Conservation (phyloP, 2,329 filamentous ascomycete genomes). For the Myriangium duriaei region DNA sequence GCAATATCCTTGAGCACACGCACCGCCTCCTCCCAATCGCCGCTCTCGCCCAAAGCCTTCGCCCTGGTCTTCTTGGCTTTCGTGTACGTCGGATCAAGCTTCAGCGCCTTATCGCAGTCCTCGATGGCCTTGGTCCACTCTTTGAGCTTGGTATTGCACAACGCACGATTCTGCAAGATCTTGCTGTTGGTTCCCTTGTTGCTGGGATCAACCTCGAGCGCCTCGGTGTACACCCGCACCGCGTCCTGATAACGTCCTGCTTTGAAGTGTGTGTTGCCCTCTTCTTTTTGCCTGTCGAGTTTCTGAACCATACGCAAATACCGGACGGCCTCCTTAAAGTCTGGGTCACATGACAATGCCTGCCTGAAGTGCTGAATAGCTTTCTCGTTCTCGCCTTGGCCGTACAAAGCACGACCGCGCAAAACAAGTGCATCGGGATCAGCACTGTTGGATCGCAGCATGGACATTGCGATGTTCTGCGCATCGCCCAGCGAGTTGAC, state of each 20-base stretch:
- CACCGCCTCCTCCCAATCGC: conserved; percentile 84
- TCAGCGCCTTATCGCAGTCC: conserved; percentile 75
- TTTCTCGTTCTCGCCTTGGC: conserved; percentile 89
- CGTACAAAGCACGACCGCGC: conserved; percentile 75
- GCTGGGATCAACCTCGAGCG: conserved; percentile 69
- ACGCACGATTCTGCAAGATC: conserved; percentile 82
- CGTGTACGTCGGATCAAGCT: conserved; percentile 69
- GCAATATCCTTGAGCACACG: conserved; percentile 78
- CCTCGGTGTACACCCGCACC: conserved; percentile 71
- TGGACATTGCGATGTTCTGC: conserved; percentile 78
- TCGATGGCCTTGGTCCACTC: conserved; percentile 67
- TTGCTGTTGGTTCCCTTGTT: conserved; percentile 94
- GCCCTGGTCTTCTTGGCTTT: conserved; percentile 93
- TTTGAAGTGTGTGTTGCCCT: conserved; percentile 87
- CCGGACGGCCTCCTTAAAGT: conserved; percentile 78
- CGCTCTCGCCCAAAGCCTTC: conserved; percentile 72
- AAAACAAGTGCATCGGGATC: conserved; percentile 91
- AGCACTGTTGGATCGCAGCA: conserved; percentile 75
- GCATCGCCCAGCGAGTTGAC: conserved; percentile 81
- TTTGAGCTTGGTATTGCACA: conserved; percentile 74
- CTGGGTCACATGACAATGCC: conserved; percentile 80
- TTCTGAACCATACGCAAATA: conserved; percentile 84
- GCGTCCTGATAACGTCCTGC: conserved; percentile 65
- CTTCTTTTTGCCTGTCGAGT: conserved; percentile 83
- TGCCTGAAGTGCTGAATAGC: conserved; percentile 85